Evolutionary conservation across 139 green algal genomes (phyloP).

Genomic region (Coccomyxa sp.): DNA sequence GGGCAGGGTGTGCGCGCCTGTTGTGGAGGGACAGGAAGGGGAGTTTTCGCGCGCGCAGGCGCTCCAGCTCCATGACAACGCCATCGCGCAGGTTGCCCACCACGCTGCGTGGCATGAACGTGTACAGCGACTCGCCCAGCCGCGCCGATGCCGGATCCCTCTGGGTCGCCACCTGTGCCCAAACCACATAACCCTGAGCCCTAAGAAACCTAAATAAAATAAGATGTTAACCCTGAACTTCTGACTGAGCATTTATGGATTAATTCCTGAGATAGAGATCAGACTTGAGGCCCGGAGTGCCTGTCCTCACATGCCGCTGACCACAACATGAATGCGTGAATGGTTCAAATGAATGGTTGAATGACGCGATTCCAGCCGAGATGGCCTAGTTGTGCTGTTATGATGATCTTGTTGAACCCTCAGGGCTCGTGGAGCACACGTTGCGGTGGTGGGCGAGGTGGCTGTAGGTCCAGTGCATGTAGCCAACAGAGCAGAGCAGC

Average conservation of each 20-base stretch:
- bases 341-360: too few species aligned
- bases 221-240: neutral
- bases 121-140: conserved; percentile 44
- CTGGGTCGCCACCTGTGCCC: conserved; percentile 33
- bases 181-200: too few species aligned
- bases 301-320: too few species aligned
- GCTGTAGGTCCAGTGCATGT: conserved; percentile 48
- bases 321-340: too few species aligned
- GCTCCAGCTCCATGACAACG: neutral
- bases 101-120: conserved; percentile 44
- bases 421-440: conserved; percentile 4
- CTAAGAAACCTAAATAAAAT: neutral
- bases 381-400: too few species aligned
- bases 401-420: too few species aligned
- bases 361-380: too few species aligned
- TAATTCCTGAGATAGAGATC: too few species aligned
- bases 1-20: conserved; percentile 1
- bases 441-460: conserved; percentile 55
- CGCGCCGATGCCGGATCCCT: conserved; percentile 44
- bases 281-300: too few species aligned
- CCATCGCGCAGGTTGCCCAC: conserved; percentile 18
- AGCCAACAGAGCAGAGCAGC: conserved; percentile 34
- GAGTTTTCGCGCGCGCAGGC: neutral
- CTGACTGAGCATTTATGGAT: neutral
- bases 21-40: conserved; percentile 19